Conservation (phyloP, 2,329 filamentous ascomycete genomes). For the Lachnellula cervina region DNA sequence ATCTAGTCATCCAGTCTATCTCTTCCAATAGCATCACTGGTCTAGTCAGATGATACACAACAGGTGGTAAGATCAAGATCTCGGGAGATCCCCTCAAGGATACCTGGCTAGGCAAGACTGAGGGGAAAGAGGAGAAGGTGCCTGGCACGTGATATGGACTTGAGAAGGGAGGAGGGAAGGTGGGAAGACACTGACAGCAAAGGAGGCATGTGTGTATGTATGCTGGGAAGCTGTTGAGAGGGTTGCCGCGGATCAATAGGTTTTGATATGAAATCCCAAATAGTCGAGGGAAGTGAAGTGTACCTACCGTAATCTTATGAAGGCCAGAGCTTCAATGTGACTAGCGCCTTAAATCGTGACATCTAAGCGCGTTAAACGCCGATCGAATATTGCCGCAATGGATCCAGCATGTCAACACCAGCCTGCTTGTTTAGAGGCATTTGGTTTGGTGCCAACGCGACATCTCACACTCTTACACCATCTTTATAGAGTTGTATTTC, state of each 20-base stretch:
- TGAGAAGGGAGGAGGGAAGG: not conserved
- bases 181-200: not conserved
- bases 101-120: not conserved
- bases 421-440: not conserved
- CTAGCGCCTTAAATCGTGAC: not conserved
- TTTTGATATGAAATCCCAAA: too few species aligned
- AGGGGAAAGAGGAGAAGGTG: not conserved
- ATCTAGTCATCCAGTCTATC: not conserved
- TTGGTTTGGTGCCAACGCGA: not conserved
- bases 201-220: not conserved
- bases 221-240: too few species aligned
- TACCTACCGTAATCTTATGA: too few species aligned
- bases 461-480: not conserved
- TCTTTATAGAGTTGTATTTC: not conserved
- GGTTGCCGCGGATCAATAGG: too few species aligned
- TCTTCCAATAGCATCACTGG: not conserved
- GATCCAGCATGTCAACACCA: not conserved
- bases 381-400: not conserved
- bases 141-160: not conserved
- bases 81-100: slow-evolving; percentile 5
- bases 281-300: not conserved
- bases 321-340: not conserved
- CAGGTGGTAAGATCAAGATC: not conserved
- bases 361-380: not conserved
- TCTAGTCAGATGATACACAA: slow-evolving; percentile 1